A percentile compares a stretch with the other conserved stretches of the same genome.
phyloP scores from a whole-genome alignment of 805 yeast genomes.

The Wickerhamiella vanderwaltii region DNA sequence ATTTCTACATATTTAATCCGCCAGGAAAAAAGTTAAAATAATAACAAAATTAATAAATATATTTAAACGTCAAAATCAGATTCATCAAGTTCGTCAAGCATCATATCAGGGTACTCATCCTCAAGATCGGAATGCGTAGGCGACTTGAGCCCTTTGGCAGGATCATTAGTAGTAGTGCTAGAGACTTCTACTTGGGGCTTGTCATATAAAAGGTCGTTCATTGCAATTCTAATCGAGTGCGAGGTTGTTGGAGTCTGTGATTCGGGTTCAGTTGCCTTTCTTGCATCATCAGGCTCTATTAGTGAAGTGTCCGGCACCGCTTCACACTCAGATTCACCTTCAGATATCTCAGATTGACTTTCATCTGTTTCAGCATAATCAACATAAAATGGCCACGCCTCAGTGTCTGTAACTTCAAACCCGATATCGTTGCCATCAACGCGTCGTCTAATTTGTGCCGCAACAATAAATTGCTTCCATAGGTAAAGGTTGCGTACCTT shows the following conservation, averaged over 20 bases:
- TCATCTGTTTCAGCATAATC: background rate
- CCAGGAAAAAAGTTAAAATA: background rate
- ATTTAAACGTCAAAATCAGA: slow-evolving; percentile 8
- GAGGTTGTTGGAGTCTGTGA: background rate
- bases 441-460: slow-evolving; percentile 24
- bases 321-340: background rate
- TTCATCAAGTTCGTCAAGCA: slow-evolving; percentile 8
- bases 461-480: slow-evolving; percentile 29
- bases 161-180: background rate
- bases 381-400: slow-evolving; percentile 7
- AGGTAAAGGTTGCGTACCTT: slow-evolving; percentile 32
- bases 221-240: background rate
- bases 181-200: background rate
- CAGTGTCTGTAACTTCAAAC: slow-evolving; percentile 3
- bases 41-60: background rate
- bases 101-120: slow-evolving; percentile 7
- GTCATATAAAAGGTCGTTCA: background rate
- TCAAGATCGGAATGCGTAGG: slow-evolving; percentile 1
- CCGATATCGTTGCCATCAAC: slow-evolving; percentile 21
- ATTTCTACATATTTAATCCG: no score
- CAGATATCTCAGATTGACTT: background rate
- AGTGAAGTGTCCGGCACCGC: background rate
- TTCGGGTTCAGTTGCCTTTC: background rate
- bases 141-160: background rate
- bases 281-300: background rate